phyloP scores from a whole-genome alignment of 1,284 basidiomycete genomes.

The Sanguinoderma infundibulare region DNA sequence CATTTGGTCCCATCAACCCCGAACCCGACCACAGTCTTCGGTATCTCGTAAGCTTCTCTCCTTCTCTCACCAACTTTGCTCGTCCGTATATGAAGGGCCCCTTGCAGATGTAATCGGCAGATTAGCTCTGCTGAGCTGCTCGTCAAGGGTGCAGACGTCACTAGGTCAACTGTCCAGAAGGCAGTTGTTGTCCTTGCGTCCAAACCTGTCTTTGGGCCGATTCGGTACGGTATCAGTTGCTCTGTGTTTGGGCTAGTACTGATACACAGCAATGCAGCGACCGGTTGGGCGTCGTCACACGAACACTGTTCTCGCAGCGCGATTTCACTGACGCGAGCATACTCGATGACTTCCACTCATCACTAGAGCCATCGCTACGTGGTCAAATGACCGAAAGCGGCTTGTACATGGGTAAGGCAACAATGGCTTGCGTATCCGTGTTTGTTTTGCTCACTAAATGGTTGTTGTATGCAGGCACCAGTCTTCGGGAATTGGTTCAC shows the following conservation, averaged over 20 bases:
- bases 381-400: conserved; percentile 80
- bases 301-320: conserved; percentile 87
- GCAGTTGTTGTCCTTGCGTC: conserved; percentile 94
- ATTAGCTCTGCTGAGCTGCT: conserved; percentile 85
- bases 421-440: conserved; percentile 6
- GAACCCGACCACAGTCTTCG: conserved; percentile 84
- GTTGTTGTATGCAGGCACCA: conserved; percentile 65
- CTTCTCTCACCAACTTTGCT: conserved; percentile 17
- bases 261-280: conserved; percentile 54
- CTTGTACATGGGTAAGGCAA: conserved; percentile 83
- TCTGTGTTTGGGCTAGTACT: not conserved
- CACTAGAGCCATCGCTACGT: conserved; percentile 70
- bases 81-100: conserved; percentile 4
- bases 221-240: conserved; percentile 53
- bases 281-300: conserved; percentile 95
- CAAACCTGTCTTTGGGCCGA: conserved; percentile 88
- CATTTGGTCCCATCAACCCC: conserved; percentile 77
- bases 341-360: conserved; percentile 80
- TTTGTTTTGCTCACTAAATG: not conserved
- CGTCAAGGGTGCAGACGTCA: conserved; percentile 86
- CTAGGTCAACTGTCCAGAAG: conserved; percentile 96
- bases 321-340: conserved; percentile 88
- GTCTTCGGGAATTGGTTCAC: conserved; percentile 90
- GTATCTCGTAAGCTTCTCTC: conserved; percentile 78
- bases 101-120: conserved; percentile 89